Evolutionary conservation across 1,284 basidiomycete genomes (phyloP).

Genomic region (Trichosporon ovoides): DNA sequence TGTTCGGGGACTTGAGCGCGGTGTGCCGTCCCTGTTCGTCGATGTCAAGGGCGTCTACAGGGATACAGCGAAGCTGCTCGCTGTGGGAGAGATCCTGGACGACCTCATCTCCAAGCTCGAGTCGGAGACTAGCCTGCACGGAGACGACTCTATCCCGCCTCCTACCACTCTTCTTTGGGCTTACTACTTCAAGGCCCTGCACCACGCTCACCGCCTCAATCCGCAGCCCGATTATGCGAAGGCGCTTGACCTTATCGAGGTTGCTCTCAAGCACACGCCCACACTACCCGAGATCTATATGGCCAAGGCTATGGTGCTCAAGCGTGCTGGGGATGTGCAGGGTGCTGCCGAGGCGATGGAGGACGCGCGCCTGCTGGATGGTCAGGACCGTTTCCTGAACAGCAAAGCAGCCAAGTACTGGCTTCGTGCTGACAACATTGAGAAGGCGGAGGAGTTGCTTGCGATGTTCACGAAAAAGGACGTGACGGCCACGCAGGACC

Average conservation of each 20-base stretch:
- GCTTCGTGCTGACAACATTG: conserved; percentile 69
- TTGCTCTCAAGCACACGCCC: conserved; percentile 75
- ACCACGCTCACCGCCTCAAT: conserved; percentile 64
- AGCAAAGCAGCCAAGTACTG: conserved; percentile 91
- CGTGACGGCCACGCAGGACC: conserved; percentile 65
- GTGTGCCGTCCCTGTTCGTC: conserved; percentile 88
- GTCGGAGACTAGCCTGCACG: conserved; percentile 39
- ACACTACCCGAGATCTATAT: conserved; percentile 88
- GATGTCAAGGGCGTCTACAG: conserved; percentile 83
- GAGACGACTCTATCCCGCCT: conserved; percentile 52
- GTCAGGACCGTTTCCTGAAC: conserved; percentile 94
- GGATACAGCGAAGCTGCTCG: conserved; percentile 59
- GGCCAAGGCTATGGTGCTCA: conserved; percentile 76
- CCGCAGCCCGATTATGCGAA: conserved; percentile 50
- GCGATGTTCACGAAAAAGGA: conserved; percentile 90
- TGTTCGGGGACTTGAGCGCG: conserved; percentile 66
- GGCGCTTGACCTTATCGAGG: conserved; percentile 64
- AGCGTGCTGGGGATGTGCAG: conserved; percentile 73
- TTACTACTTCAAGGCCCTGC: conserved; percentile 90
- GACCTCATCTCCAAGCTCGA: conserved; percentile 50
- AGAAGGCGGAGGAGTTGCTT: conserved; percentile 67
- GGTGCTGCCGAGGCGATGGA: conserved; percentile 74
- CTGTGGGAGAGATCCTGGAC: conserved; percentile 69
- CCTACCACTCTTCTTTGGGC: conserved; percentile 91
- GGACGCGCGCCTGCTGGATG: conserved; percentile 77